phyloP scores from a whole-genome alignment of 2,329 filamentous ascomycete species.

The Incumbomyces lentus region DNA sequence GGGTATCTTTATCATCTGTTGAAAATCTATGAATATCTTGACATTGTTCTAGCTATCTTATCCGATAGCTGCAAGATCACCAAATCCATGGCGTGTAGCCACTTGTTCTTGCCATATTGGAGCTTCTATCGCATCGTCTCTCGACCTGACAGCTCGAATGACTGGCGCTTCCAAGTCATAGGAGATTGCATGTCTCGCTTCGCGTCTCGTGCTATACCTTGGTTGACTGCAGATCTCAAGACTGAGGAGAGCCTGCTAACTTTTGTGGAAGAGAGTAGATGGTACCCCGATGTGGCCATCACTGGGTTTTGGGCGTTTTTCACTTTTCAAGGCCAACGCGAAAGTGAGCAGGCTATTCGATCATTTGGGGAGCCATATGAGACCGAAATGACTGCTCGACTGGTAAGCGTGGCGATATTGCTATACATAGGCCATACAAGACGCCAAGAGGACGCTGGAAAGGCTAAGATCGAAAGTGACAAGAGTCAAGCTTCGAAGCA shows the following conservation, averaged over 20 bases:
- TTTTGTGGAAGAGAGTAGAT: neutral
- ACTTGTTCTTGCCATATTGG: conserved; percentile 25
- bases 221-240: neutral
- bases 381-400: neutral
- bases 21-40: conserved; percentile 26
- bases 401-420: conserved; percentile 7
- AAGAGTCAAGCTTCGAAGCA: no score
- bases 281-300: neutral
- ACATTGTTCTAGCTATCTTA: conserved; percentile 22
- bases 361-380: conserved; percentile 2
- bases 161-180: conserved; percentile 5
- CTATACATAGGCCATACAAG: conserved; percentile 5
- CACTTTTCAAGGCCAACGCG: neutral
- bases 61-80: conserved; percentile 20
- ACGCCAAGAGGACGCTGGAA: conserved; percentile 1
- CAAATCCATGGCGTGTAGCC: conserved; percentile 25
- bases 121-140: conserved; percentile 22
- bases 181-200: conserved; percentile 1
- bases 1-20: conserved; percentile 21
- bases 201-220: neutral
- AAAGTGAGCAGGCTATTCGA: neutral
- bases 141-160: conserved; percentile 6
- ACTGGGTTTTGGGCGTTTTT: neutral
- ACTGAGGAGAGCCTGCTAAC: neutral
- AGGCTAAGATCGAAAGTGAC: neutral